phyloP scores from a whole-genome alignment of 257 asterid species.

The Vinca minor region DNA sequence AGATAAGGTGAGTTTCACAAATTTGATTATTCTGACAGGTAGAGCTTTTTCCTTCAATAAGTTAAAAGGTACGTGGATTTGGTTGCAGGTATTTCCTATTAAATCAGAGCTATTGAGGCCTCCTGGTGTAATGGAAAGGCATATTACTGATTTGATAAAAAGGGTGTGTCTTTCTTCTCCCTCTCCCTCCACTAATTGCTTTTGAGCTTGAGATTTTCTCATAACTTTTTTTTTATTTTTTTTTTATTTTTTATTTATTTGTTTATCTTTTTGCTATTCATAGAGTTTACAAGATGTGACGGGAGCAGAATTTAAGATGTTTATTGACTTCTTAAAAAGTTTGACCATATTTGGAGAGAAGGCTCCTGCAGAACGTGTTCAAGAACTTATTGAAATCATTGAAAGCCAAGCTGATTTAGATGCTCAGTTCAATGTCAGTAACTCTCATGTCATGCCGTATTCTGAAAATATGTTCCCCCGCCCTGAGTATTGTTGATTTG shows the following conservation, averaged over 20 bases:
- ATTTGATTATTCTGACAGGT: slow-evolving; percentile 12
- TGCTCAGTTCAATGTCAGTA: slow-evolving; percentile 73
- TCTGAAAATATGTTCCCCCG: not conserved
- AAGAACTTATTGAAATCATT: slow-evolving; percentile 77
- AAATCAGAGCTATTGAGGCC: slow-evolving; percentile 86
- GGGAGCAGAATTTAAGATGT: slow-evolving; percentile 91
- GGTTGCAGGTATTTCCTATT: slow-evolving; percentile 76
- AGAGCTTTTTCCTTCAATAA: not conserved
- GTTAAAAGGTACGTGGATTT: slow-evolving; percentile 1
- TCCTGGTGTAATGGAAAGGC: slow-evolving; percentile 84
- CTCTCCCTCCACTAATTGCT: not conserved
- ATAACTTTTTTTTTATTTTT: not conserved
- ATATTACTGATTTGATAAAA: slow-evolving; percentile 77
- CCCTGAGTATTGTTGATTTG: not conserved
- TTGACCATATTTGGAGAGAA: slow-evolving; percentile 70
- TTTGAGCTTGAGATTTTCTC: not conserved
- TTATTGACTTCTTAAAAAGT: slow-evolving; percentile 76
- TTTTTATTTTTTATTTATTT: no score
- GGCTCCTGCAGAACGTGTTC: slow-evolving; percentile 67
- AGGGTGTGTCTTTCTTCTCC: slow-evolving; percentile 34
- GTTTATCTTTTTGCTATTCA: slow-evolving; percentile 20
- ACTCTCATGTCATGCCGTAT: slow-evolving; percentile 3
- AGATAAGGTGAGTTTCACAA: slow-evolving; percentile 59
- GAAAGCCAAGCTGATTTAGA: slow-evolving; percentile 95
- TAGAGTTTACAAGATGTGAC: slow-evolving; percentile 96